Conservation (phyloP, 2,329 filamentous ascomycete genomes). For the Fusarium tupiense region DNA sequence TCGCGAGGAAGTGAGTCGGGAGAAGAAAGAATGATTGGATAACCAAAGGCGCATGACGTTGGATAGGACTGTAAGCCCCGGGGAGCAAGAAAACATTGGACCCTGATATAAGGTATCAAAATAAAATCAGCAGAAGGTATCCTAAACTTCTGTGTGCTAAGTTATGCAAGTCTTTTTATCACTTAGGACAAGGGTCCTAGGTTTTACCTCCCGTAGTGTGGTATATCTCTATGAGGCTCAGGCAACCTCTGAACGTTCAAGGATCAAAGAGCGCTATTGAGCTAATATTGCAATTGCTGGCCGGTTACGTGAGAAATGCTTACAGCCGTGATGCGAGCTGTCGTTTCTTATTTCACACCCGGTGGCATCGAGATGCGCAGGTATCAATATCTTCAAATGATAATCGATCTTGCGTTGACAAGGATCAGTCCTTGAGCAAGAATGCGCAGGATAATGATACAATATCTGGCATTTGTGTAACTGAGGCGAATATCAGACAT, state of each 20-base stretch:
- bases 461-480: slow-evolving; percentile 22
- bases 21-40: slow-evolving; percentile 27
- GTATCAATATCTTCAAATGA: background rate
- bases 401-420: background rate
- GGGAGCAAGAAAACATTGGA: background rate
- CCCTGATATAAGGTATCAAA: background rate
- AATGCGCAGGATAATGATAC: slow-evolving; percentile 33
- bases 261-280: background rate
- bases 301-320: background rate
- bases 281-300: background rate
- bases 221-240: background rate
- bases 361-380: background rate
- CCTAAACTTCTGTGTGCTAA: background rate
- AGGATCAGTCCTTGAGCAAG: slow-evolving; percentile 29
- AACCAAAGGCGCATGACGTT: background rate
- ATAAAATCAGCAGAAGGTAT: background rate
- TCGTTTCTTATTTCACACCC: background rate
- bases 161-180: no score
- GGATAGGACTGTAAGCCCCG: background rate
- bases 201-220: background rate
- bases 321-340: background rate
- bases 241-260: background rate
- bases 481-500: slow-evolving; percentile 6
- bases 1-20: slow-evolving; percentile 30
- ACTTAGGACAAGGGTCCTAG: background rate